These are phyloP conservation scores for Tagetes erecta DNA, from an alignment of 129 eudicot species.

Conservation along the genomic window DNA sequence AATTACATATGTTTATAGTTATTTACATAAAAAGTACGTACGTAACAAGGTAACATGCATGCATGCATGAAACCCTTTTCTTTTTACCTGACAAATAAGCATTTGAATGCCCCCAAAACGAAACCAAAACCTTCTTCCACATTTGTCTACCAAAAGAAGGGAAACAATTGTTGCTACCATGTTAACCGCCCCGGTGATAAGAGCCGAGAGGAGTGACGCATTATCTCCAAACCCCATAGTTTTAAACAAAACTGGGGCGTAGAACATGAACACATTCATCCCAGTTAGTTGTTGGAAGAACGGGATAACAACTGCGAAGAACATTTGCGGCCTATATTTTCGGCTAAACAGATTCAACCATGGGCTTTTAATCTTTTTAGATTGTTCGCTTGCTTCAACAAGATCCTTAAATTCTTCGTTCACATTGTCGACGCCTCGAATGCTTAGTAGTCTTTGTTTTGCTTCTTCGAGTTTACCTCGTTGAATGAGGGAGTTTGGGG, in stretches of 20 bases:
- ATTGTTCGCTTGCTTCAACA: constrained; percentile 42
- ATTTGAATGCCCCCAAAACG: constrained; percentile 49
- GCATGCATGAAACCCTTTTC: neutral
- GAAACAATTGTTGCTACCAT: constrained; percentile 42
- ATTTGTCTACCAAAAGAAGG: constrained; percentile 31
- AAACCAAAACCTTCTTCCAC: constrained; percentile 46
- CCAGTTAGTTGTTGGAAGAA: constrained; percentile 64
- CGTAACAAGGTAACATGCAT: too few species aligned
- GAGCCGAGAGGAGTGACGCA: constrained; percentile 52
- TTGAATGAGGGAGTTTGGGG: constrained; percentile 57
- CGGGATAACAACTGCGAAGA: constrained; percentile 42
- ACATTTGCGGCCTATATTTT: constrained; percentile 56
- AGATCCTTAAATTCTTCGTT: constrained; percentile 54
- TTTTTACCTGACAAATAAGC: constrained; percentile 47
- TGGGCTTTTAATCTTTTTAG: constrained; percentile 39
- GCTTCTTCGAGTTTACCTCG: constrained; percentile 46
- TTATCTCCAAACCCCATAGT: constrained; percentile 53
- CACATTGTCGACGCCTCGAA: constrained; percentile 46
- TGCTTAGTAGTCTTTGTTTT: constrained; percentile 11
- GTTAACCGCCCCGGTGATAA: constrained; percentile 49
- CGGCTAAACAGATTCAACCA: constrained; percentile 43
- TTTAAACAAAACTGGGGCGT: constrained; percentile 58
- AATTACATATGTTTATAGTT: neutral
- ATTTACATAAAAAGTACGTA: too few species aligned
- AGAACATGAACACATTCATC: constrained; percentile 64